A percentile compares a stretch with the other conserved stretches of the same genome.
These are phyloP conservation scores for Logfia minima DNA, from an alignment of 129 eudicot species.

Conservation along the genomic window DNA sequence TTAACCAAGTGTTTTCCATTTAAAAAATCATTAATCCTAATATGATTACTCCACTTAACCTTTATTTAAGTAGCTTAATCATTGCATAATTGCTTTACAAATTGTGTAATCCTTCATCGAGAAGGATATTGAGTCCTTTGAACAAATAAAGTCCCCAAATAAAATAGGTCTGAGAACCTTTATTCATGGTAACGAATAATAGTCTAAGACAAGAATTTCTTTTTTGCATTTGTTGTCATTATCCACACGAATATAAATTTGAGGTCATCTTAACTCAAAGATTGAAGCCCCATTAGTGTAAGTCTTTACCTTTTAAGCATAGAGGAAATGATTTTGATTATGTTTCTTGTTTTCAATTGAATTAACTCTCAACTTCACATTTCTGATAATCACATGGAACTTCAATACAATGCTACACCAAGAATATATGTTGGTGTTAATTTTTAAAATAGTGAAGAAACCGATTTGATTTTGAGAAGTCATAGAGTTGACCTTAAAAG, in stretches of 20 bases:
- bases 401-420: neutral
- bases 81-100: neutral
- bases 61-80: neutral
- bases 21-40: neutral
- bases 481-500: slow-evolving; percentile 15
- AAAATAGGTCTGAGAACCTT: neutral
- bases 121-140: neutral
- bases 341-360: neutral
- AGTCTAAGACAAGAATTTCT: neutral
- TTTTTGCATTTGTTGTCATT: neutral
- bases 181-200: neutral
- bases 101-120: neutral
- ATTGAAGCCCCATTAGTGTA: too few relatives aligned
- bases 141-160: neutral
- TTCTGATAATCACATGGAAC: slow-evolving; percentile 2
- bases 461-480: slow-evolving; percentile 4
- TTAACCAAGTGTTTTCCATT: neutral
- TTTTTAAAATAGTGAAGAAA: neutral
- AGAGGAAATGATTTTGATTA: neutral
- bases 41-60: neutral
- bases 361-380: neutral
- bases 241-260: neutral
- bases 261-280: too few relatives aligned
- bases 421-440: neutral
- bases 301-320: neutral